These are phyloP conservation scores for Rhizophlyctis rosea DNA, from an alignment of 192 early-diverging fungal species.

Conservation along the genomic window DNA sequence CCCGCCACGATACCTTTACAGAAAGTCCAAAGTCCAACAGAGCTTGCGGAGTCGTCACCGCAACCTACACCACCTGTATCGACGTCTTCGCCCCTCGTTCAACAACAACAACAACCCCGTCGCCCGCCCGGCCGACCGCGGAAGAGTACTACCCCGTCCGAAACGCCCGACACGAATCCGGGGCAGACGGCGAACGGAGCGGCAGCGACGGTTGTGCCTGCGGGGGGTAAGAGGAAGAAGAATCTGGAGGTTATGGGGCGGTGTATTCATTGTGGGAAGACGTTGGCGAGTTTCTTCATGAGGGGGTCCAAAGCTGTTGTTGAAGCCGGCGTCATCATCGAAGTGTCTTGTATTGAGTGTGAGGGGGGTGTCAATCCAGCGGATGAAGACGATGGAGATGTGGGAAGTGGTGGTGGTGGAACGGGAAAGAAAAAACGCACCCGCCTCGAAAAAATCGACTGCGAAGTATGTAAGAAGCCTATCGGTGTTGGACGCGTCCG, in stretches of 20 bases:
- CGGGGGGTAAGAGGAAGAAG: slow-evolving; percentile 9
- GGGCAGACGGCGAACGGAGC: too few species aligned
- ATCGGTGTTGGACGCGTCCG: slow-evolving; percentile 6
- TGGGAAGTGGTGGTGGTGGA: background rate
- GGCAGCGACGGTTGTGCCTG: too few species aligned
- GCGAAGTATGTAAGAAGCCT: slow-evolving; percentile 27
- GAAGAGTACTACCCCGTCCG: too few species aligned
- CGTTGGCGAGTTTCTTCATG: slow-evolving; percentile 17
- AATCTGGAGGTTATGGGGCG: slow-evolving; percentile 5
- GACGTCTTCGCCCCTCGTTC: too few species aligned
- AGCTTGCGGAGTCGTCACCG: too few species aligned
- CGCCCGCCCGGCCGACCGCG: too few species aligned
- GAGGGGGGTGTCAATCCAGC: background rate
- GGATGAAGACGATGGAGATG: background rate
- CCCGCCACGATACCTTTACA: too few species aligned
- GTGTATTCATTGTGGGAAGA: slow-evolving; percentile 1
- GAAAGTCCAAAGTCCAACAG: too few species aligned
- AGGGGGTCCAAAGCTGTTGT: slow-evolving; percentile 7
- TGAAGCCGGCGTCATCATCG: background rate
- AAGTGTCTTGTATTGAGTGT: background rate
- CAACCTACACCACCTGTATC: too few species aligned
- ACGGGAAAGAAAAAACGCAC: slow-evolving; percentile 8
- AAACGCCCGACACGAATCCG: too few species aligned
- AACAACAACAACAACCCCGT: too few species aligned
- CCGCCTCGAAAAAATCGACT: slow-evolving; percentile 11